A percentile compares a stretch with the other conserved stretches of the same genome.
phyloP scores from a whole-genome alignment of 768 basidiomycete species.

The Mrakia blollopis region DNA sequence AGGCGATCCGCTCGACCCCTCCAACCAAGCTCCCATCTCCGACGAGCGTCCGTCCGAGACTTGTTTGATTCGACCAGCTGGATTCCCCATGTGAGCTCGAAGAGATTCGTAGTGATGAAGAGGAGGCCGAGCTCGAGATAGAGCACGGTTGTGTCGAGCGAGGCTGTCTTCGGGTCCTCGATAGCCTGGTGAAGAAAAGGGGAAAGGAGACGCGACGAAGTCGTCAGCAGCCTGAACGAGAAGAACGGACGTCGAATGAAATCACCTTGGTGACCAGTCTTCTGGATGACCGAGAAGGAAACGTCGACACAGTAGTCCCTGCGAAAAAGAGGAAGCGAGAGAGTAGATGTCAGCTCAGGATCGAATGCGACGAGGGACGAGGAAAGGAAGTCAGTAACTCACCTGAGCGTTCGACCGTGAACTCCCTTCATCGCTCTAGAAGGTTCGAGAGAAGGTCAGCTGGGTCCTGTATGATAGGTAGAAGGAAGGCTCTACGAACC shows the following conservation, averaged over 20 bases:
- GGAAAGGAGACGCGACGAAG: not conserved
- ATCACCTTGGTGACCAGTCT: conserved; percentile 14
- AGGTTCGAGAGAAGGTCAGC: not conserved
- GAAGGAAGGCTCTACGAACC: not conserved
- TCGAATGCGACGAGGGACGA: not conserved
- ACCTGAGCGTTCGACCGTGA: conserved; percentile 23
- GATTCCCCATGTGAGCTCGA: conserved; percentile 12
- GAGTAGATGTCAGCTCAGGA: not conserved
- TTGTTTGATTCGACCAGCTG: conserved; percentile 4
- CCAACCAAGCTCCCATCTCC: not conserved
- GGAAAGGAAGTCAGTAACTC: not conserved
- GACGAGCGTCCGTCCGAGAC: not conserved
- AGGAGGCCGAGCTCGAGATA: conserved; percentile 25
- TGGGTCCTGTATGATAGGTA: not conserved
- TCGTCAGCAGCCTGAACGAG: not conserved
- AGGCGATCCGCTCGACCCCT: not conserved
- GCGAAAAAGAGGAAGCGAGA: not conserved
- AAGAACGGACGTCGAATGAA: not conserved
- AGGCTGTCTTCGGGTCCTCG: conserved; percentile 9
- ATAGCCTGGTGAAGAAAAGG: not conserved
- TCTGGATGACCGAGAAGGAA: conserved; percentile 28
- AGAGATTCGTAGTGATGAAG: conserved; percentile 21
- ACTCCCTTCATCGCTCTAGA: conserved; percentile 23
- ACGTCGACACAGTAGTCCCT: conserved; percentile 27
- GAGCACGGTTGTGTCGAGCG: conserved; percentile 12